Conservation (phyloP, 2,329 filamentous ascomycete genomes). For the Ceratocystis ficicola region DNA sequence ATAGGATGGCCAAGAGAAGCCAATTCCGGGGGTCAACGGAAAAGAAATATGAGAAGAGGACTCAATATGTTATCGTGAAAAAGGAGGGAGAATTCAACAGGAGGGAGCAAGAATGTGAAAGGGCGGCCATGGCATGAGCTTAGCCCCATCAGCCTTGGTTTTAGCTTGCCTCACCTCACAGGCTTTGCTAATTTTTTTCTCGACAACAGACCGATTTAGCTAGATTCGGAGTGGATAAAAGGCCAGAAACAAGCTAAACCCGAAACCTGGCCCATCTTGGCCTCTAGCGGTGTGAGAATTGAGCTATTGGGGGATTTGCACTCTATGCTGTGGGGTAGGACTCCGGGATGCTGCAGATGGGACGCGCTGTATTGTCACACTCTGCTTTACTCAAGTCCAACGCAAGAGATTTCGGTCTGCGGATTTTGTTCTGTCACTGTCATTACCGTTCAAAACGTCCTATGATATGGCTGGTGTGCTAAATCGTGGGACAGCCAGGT, state of each 20-base stretch:
- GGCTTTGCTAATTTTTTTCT: not conserved
- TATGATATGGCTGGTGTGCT: too few species aligned
- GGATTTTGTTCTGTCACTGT: too few species aligned
- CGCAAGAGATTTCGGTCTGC: too few species aligned
- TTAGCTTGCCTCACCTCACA: not conserved
- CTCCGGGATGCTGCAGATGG: too few species aligned
- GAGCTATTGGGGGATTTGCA: too few species aligned
- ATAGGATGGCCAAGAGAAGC: not conserved
- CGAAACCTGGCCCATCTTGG: not conserved
- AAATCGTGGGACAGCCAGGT: too few species aligned
- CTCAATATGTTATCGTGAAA: not conserved
- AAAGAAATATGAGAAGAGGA: not conserved
- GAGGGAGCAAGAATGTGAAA: not conserved
- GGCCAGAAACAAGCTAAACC: not conserved
- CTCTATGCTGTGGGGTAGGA: too few species aligned
- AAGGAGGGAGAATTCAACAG: not conserved
- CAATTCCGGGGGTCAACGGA: not conserved
- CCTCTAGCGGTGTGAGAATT: not conserved
- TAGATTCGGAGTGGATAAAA: not conserved
- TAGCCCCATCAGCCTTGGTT: conserved; percentile 1
- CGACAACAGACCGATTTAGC: not conserved
- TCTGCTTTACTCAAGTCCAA: too few species aligned
- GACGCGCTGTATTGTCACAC: too few species aligned
- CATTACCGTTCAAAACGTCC: too few species aligned
- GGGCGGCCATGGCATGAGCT: not conserved